Evolutionary conservation across 805 yeast genomes (phyloP), one percentile per base, ranked within the genome.

Genomic region (Yarrowia sp.): DNA sequence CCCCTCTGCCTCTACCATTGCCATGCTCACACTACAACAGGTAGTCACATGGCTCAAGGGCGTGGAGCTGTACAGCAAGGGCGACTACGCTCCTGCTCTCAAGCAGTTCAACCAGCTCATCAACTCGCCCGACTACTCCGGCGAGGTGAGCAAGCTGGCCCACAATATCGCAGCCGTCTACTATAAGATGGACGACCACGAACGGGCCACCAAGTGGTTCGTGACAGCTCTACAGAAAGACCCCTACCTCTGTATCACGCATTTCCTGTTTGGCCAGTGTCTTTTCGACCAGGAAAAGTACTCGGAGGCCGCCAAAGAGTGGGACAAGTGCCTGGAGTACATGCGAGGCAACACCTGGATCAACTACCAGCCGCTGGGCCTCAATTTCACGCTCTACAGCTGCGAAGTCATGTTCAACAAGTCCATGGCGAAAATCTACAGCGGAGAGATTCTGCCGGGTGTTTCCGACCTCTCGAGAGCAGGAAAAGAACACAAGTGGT

Each of bases 271-370:
- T 42, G 68, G 67, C 9, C 66, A 61, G 30, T 20, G 66, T 19
- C 56, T 58, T 9, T 66, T 44, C 19, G 56, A 66, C 9, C 53
- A 43, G 46, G 56, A 47, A 15, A 43, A 52, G 52, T 44, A 38
- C 50, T 17, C 52, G 2, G 53, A 58, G 9, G 66, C 68, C 14
- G 68, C 68, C 46, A 46, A 36, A 15, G 44, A 58, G 15, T 66
- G 52, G 53, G 66, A 44, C 24, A 38, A 55, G 39, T 44, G 52
- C 9, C 34, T 66, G 49, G 52, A 56, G 24, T 61, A 43, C 56
- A 55, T 66, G 66, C 40, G 68, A 5, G 68, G 68, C 67, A 66
- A 67, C 52, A 47, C 68, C 13, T 63, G 55, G 60, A 33, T 67
- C 38, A 63, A 67, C 44, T 67, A 67, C 44, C 24, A 40, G 24